Percentiles rank a stretch among this genome's conserved stretches.
Conservation (phyloP, 768 basidiomycete genomes). For the Phallus indusiatus region DNA sequence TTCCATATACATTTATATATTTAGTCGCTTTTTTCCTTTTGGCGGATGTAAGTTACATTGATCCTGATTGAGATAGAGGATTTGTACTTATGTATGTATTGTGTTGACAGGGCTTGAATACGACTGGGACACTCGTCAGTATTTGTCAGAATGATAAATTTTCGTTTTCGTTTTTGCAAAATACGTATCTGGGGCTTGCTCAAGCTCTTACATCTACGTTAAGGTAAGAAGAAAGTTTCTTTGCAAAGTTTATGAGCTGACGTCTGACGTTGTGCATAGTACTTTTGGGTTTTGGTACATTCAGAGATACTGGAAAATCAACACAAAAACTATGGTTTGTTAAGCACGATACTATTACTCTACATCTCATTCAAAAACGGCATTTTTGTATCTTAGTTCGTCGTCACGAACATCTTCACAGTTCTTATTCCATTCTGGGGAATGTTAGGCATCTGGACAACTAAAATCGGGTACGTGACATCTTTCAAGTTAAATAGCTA, state of each 20-base stretch:
- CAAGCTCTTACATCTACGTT: slow-evolving; percentile 67
- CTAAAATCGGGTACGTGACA: slow-evolving; percentile 50
- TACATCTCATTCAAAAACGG: not conserved
- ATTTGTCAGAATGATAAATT: slow-evolving; percentile 81
- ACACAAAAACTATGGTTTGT: slow-evolving; percentile 71
- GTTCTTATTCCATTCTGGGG: slow-evolving; percentile 79
- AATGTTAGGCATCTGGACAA: slow-evolving; percentile 78
- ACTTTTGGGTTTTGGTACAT: slow-evolving; percentile 80
- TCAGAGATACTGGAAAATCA: slow-evolving; percentile 68
- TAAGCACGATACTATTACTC: not conserved
- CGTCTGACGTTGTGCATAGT: slow-evolving; percentile 25
- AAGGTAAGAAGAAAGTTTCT: slow-evolving; percentile 7
- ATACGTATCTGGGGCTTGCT: slow-evolving; percentile 66
- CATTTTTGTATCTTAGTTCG: slow-evolving; percentile 40
- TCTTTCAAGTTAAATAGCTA: not conserved
- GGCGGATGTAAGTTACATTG: slow-evolving; percentile 46
- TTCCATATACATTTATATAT: slow-evolving; percentile 79
- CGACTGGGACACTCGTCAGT: slow-evolving; percentile 62
- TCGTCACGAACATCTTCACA: slow-evolving; percentile 67
- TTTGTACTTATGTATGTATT: not conserved
- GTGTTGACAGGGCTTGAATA: slow-evolving; percentile 65
- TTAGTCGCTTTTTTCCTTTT: slow-evolving; percentile 70
- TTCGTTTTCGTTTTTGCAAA: slow-evolving; percentile 70
- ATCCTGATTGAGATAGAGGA: not conserved
- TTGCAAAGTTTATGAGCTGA: not conserved